Base-by-base conservation (phyloP, 768 basidiomycete genomes). In the Paxillus rubicundulus region DNA sequence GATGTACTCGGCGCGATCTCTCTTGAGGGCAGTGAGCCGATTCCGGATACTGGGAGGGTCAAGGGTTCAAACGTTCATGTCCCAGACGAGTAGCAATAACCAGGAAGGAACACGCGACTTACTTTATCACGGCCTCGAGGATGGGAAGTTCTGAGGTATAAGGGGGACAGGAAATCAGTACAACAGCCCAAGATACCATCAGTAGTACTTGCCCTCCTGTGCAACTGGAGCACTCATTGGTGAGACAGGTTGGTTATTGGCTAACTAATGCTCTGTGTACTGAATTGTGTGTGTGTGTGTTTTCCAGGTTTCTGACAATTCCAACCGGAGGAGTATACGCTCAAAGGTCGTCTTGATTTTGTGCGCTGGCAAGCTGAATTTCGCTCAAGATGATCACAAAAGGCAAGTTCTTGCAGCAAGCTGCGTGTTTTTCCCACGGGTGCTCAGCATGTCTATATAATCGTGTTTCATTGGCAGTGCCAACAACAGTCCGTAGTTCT, bases 121-220 rank as follows among this genome's bases (percentile, higher is more conserved):
- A 93, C 93, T 90, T 89, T 72, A 97, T 93, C 60, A 98, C 83
- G 28, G 89, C 81, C 78, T 98, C 96, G 64, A 98, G 86, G 70
- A 98, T 92, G 53, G 91, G 86, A 57, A 94, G 78, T 76, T 98
- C 96, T 86, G 74, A 65, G 66, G 51, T 62, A 68, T 63, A 66
- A 65, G 63, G 45, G 40, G 56, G 50, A 54, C 50, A 50, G 17
- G 20, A 36, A 43, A 41, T 55, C 37, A 57, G 67, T 51, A 41
- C 33, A 6, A 33, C n/a, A 7, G 50, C 49, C 24, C 30, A 18
- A 52, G 54, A 45, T 63, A 58, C 51, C 59, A 56, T 42, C 44
- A 55, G 18, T 46, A 33, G 58, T 54, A 63, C 73, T 58, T 59
- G 87, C 89, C 89, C 80, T 91, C 87, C 61, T 90, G 89, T 50